These are phyloP conservation scores for Scedosporium apiospermum DNA, from an alignment of 2,329 filamentous ascomycete species.

Conservation along the genomic window DNA sequence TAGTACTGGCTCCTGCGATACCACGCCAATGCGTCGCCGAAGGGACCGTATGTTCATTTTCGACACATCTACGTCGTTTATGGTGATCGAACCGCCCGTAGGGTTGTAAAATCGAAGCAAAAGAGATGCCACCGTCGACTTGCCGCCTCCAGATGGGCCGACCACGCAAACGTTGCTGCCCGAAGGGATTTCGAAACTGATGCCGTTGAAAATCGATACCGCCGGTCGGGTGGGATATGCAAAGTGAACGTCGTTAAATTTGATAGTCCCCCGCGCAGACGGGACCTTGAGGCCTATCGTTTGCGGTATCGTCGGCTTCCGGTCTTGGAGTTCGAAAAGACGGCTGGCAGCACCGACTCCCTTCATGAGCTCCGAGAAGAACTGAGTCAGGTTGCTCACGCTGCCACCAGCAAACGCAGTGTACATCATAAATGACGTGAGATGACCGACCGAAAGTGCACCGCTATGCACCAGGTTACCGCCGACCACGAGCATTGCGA, in stretches of 20 bases:
- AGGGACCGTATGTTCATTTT: slow-evolving; percentile 90
- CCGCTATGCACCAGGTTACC: slow-evolving; percentile 83
- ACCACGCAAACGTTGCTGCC: slow-evolving; percentile 95
- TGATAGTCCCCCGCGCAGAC: slow-evolving; percentile 81
- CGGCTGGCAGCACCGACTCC: slow-evolving; percentile 94
- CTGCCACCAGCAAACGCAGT: slow-evolving; percentile 79
- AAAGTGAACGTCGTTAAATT: slow-evolving; percentile 78
- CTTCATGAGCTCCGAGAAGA: slow-evolving; percentile 99
- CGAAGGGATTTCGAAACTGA: slow-evolving; percentile 85
- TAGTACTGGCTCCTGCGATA: slow-evolving; percentile 89
- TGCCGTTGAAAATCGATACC: slow-evolving; percentile 79
- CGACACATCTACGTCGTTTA: slow-evolving; percentile 75
- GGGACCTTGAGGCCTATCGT: slow-evolving; percentile 71
- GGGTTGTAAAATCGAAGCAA: slow-evolving; percentile 87
- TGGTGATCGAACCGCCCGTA: slow-evolving; percentile 64
- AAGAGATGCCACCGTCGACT: slow-evolving; percentile 90
- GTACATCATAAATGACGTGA: slow-evolving; percentile 98
- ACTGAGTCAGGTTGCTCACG: slow-evolving; percentile 86
- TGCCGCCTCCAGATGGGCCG: slow-evolving; percentile 89
- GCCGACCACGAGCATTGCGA: slow-evolving; percentile 82
- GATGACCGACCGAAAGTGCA: slow-evolving; percentile 77
- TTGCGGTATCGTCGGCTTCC: slow-evolving; percentile 74
- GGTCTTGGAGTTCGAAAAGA: slow-evolving; percentile 90
- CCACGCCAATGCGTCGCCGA: slow-evolving; percentile 84
- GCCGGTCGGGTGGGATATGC: slow-evolving; percentile 90